Evolutionary conservation across 2,329 filamentous ascomycete genomes (phyloP).

Genomic region (Aureobasidium sp.): DNA sequence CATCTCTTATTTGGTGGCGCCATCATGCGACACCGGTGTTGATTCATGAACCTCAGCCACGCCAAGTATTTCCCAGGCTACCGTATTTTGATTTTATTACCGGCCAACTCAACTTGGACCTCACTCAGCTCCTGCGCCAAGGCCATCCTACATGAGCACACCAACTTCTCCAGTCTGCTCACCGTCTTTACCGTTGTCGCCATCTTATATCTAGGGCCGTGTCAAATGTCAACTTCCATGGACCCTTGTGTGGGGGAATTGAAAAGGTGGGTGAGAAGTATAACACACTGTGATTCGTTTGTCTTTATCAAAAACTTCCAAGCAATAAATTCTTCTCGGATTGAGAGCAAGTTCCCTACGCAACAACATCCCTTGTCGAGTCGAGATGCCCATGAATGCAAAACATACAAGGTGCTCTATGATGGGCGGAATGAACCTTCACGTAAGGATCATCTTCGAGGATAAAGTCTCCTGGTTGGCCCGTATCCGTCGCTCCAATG

Average conservation of each 20-base stretch:
- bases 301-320: no score
- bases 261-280: not conserved
- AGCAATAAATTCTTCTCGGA: not conserved
- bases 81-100: not conserved
- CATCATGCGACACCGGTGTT: not conserved
- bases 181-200: not conserved
- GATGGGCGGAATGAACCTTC: not conserved
- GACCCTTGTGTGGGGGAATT: constrained; percentile 1
- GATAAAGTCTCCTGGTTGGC: not conserved
- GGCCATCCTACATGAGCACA: not conserved
- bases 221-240: not conserved
- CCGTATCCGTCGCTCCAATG: not conserved
- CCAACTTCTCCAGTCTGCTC: not conserved
- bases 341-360: not conserved
- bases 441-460: not conserved
- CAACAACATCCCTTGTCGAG: not conserved
- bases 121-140: not conserved
- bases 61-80: not conserved
- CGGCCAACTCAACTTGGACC: not conserved
- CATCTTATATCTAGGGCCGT: not conserved
- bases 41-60: not conserved
- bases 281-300: no score
- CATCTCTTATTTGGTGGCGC: not conserved
- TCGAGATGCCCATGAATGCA: not conserved
- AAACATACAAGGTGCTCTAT: not conserved